These are phyloP conservation scores for Linnemannia zychae DNA, from an alignment of 192 early-diverging fungal species.

Conservation along the genomic window DNA sequence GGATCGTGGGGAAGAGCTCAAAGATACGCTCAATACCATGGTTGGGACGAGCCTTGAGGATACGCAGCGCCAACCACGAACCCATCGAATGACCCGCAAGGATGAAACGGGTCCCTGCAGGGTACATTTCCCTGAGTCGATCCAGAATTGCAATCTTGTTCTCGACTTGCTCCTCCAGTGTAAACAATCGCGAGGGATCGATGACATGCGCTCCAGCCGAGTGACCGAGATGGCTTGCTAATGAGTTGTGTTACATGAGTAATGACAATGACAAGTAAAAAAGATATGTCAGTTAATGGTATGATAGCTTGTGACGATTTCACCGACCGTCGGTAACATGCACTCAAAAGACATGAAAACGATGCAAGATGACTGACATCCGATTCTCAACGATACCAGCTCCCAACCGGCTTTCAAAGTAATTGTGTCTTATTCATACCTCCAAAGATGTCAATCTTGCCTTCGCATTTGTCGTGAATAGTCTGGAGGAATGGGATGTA, in stretches of 20 bases:
- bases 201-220: slow-evolving; percentile 58
- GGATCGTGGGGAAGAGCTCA: slow-evolving; percentile 85
- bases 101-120: slow-evolving; percentile 61
- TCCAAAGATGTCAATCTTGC: slow-evolving; percentile 73
- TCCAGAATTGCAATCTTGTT: slow-evolving; percentile 79
- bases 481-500: slow-evolving; percentile 80
- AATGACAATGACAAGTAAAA: not conserved
- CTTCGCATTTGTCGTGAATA: slow-evolving; percentile 62
- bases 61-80: slow-evolving; percentile 62
- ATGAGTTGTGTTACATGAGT: too few species aligned
- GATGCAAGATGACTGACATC: not conserved
- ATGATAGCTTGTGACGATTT: not conserved
- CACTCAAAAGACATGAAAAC: not conserved
- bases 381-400: not conserved
- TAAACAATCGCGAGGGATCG: slow-evolving; percentile 44
- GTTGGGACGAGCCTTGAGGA: slow-evolving; percentile 72
- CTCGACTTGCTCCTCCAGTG: slow-evolving; percentile 73
- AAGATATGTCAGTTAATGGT: not conserved
- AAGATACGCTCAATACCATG: slow-evolving; percentile 75
- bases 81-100: slow-evolving; percentile 80
- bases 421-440: slow-evolving; percentile 45
- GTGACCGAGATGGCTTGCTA: slow-evolving; percentile 75
- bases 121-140: slow-evolving; percentile 61
- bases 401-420: not conserved
- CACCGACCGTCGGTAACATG: not conserved